These are phyloP conservation scores for Endoconidiophora polonica DNA, from an alignment of 2,329 filamentous ascomycete species.

Conservation along the genomic window DNA sequence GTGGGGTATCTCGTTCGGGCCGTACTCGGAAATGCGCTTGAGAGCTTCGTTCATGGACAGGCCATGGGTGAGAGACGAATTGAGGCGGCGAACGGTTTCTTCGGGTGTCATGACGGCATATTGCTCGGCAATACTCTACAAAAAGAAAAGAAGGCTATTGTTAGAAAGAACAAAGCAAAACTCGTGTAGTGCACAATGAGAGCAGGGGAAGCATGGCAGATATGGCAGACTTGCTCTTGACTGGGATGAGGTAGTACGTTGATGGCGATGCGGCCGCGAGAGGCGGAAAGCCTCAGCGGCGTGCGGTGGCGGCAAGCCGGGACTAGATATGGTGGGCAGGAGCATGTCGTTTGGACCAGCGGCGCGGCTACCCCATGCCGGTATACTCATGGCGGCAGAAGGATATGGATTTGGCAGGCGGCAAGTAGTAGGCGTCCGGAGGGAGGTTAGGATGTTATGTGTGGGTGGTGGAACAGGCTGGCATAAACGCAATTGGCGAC, in stretches of 20 bases:
- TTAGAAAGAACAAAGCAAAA: slow-evolving; percentile 11
- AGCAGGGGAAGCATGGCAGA: neutral
- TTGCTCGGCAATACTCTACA: slow-evolving; percentile 36
- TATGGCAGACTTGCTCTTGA: slow-evolving; percentile 29
- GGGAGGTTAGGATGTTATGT: too few relatives aligned
- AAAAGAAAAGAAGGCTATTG: slow-evolving; percentile 1
- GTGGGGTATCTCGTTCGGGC: slow-evolving; percentile 86
- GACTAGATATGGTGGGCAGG: slow-evolving; percentile 11
- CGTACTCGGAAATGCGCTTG: slow-evolving; percentile 61
- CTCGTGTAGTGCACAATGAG: neutral
- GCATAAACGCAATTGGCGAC: too few relatives aligned
- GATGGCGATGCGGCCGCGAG: slow-evolving; percentile 20
- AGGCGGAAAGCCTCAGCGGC: slow-evolving; percentile 19
- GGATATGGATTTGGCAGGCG: too few relatives aligned
- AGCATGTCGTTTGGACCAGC: slow-evolving; percentile 9
- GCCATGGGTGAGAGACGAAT: slow-evolving; percentile 70
- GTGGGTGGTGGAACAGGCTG: too few relatives aligned
- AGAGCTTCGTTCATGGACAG: slow-evolving; percentile 69
- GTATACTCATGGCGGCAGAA: slow-evolving; percentile 9
- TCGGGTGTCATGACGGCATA: slow-evolving; percentile 54
- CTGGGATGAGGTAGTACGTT: slow-evolving; percentile 36
- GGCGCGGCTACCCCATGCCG: slow-evolving; percentile 10
- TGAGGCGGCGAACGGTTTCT: slow-evolving; percentile 60
- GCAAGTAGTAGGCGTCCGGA: too few relatives aligned
- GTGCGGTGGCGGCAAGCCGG: slow-evolving; percentile 14